Evolutionary conservation across 192 early-diverging fungal species (phyloP).

Genomic region (Backusella morwellensis): DNA sequence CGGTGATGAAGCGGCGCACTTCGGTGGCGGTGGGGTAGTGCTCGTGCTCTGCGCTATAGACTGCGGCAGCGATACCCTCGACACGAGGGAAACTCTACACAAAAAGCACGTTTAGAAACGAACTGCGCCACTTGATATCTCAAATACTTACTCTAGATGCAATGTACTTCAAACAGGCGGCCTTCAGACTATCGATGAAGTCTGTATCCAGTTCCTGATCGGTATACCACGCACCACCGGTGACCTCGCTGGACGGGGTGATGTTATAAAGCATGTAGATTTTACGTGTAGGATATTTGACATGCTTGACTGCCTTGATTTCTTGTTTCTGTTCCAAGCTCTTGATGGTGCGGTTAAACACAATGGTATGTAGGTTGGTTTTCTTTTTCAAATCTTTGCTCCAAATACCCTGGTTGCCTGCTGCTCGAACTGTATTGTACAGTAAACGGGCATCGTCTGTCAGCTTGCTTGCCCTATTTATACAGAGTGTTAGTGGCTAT

Average conservation of each 20-base stretch:
- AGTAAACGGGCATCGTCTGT: constrained; percentile 73
- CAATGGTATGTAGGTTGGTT: constrained; percentile 72
- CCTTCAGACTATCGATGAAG: constrained; percentile 81
- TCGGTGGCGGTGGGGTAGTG: constrained; percentile 68
- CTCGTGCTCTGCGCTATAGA: constrained; percentile 64
- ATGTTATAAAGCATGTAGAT: constrained; percentile 88
- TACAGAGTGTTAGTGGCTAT: neutral
- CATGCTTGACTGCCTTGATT: constrained; percentile 86
- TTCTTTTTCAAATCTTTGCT: constrained; percentile 76
- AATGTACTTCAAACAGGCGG: constrained; percentile 74
- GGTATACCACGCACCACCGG: constrained; percentile 92
- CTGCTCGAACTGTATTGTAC: constrained; percentile 79
- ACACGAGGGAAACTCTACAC: constrained; percentile 58
- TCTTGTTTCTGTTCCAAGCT: constrained; percentile 74
- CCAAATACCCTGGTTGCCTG: constrained; percentile 83
- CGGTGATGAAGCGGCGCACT: constrained; percentile 69
- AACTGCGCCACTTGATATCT: no score
- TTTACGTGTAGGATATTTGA: constrained; percentile 89
- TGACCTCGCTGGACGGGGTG: constrained; percentile 81
- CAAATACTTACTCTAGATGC: constrained; percentile 44
- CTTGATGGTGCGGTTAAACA: constrained; percentile 78
- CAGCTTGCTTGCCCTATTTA: constrained; percentile 42
- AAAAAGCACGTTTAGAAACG: no score
- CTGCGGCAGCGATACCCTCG: constrained; percentile 33
- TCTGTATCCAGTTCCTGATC: constrained; percentile 89